phyloP scores from a whole-genome alignment of 768 basidiomycete genomes.

The Xerocomus spinulosus region DNA sequence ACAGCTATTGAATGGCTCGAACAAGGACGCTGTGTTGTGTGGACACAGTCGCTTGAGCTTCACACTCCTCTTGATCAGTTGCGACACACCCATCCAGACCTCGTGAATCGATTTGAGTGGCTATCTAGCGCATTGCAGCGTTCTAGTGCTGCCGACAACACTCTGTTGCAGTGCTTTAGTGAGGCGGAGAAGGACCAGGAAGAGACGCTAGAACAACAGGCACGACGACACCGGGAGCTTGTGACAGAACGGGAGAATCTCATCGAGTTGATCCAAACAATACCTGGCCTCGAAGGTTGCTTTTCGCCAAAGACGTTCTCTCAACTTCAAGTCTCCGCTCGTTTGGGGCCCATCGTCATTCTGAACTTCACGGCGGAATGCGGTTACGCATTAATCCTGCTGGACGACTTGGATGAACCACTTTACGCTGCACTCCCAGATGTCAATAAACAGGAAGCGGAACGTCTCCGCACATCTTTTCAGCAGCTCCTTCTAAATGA shows the following conservation, averaged over 20 bases:
- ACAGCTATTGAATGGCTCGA: background rate
- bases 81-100: background rate
- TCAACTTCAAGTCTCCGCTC: background rate
- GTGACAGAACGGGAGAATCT: background rate
- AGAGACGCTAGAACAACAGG: background rate
- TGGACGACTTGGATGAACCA: background rate
- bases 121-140: background rate
- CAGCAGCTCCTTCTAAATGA: background rate
- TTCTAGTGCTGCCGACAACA: background rate
- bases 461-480: background rate
- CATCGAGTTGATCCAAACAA: background rate
- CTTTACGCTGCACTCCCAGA: background rate
- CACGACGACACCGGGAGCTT: background rate
- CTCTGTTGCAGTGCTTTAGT: too few species aligned
- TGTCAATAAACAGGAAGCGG: background rate
- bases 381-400: background rate
- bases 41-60: background rate
- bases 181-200: background rate
- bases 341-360: background rate
- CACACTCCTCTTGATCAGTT: background rate
- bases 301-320: background rate
- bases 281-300: background rate
- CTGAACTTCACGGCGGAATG: background rate
- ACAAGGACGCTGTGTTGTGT: background rate
- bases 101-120: background rate